phyloP scores from a whole-genome alignment of 805 yeast species.

The Candida palmyrensis region DNA sequence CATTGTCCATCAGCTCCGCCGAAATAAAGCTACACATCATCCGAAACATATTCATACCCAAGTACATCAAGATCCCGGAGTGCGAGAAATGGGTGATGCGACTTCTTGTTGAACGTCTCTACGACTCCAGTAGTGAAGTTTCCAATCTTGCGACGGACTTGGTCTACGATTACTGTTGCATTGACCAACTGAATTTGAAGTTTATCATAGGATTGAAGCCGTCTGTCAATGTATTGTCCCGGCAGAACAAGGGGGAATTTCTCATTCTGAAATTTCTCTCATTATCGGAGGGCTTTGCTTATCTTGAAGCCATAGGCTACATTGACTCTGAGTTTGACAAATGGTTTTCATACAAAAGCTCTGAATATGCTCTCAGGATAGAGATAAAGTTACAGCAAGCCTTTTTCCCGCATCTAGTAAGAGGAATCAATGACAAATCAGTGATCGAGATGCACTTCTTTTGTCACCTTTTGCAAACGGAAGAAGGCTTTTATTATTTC shows the following conservation, averaged over 20 bases:
- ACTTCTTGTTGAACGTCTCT: conserved; percentile 59
- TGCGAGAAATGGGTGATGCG: conserved; percentile 46
- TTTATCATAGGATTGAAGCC: conserved; percentile 54
- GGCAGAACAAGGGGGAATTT: conserved; percentile 25
- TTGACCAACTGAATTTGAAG: conserved; percentile 32
- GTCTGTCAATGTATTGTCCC: conserved; percentile 35
- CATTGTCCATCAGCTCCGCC: conserved; percentile 51
- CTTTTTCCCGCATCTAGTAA: conserved; percentile 20
- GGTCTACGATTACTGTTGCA: conserved; percentile 15
- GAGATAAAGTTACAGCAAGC: conserved; percentile 32
- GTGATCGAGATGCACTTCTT: conserved; percentile 53
- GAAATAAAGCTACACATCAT: conserved; percentile 56
- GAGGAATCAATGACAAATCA: conserved; percentile 3
- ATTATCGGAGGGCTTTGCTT: conserved; percentile 64
- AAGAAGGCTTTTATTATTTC: conserved; percentile 68
- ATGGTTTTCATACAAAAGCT: conserved; percentile 53
- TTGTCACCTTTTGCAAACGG: conserved; percentile 73
- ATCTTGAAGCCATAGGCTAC: conserved; percentile 53
- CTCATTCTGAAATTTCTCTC: conserved; percentile 61
- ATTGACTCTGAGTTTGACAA: conserved; percentile 59
- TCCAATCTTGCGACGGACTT: conserved; percentile 14
- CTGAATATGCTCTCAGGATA: conserved; percentile 42
- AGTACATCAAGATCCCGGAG: conserved; percentile 28
- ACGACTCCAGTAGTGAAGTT: conserved; percentile 47
- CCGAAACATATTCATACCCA: conserved; percentile 36